These are phyloP conservation scores for Lanmaoa pseudosensibilis DNA, from an alignment of 768 basidiomycete genomes.

Conservation along the genomic window DNA sequence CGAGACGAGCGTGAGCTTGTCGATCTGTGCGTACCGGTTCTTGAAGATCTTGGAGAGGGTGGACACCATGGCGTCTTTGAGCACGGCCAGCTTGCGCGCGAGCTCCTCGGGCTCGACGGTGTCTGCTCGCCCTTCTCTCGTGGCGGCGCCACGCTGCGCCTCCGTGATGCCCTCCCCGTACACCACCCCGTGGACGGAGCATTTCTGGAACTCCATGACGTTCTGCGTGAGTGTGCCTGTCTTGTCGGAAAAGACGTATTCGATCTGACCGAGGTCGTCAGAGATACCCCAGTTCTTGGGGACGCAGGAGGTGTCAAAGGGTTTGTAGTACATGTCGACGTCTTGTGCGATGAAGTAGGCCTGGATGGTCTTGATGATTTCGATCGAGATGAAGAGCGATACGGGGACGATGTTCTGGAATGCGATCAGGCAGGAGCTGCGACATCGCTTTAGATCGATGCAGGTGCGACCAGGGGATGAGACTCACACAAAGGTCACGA, in stretches of 20 bases:
- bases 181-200: slow-evolving; percentile 76
- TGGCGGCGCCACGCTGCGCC: slow-evolving; percentile 89
- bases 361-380: slow-evolving; percentile 97
- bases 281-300: slow-evolving; percentile 99
- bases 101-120: slow-evolving; percentile 71
- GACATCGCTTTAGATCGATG: slow-evolving; percentile 4
- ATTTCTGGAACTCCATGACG: slow-evolving; percentile 98
- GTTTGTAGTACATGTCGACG: slow-evolving; percentile 92
- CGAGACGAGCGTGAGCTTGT: slow-evolving; percentile 85
- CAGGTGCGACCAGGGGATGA: background rate
- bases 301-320: slow-evolving; percentile 83
- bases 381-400: slow-evolving; percentile 95
- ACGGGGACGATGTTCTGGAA: slow-evolving; percentile 98
- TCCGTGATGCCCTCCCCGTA: slow-evolving; percentile 97
- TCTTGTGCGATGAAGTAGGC: slow-evolving; percentile 97
- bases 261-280: slow-evolving; percentile 97
- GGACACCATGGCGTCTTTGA: slow-evolving; percentile 76
- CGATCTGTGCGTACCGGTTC: slow-evolving; percentile 80
- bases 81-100: slow-evolving; percentile 54
- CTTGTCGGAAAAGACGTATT: slow-evolving; percentile 93
- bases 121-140: slow-evolving; percentile 72
- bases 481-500: slow-evolving; percentile 90
- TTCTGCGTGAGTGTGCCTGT: slow-evolving; percentile 98
- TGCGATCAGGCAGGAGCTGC: slow-evolving; percentile 86
- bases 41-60: slow-evolving; percentile 79